Evolutionary conservation across 1,284 basidiomycete genomes (phyloP).

Genomic region (Ceratobasidium sp.): DNA sequence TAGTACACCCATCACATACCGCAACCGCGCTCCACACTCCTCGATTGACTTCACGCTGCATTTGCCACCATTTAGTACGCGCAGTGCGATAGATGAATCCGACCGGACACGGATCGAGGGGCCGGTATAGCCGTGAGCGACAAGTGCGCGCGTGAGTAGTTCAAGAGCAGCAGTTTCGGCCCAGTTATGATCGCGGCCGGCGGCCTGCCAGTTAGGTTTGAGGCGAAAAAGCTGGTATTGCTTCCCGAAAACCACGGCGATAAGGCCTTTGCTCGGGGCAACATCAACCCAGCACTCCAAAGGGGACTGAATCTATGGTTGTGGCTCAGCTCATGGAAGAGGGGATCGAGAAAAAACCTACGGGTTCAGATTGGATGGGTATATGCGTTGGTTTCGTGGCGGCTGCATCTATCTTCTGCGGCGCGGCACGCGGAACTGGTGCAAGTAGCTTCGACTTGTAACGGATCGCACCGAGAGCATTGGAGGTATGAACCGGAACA

Average conservation of each 20-base stretch:
- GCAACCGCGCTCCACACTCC: conserved; percentile 16
- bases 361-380: neutral
- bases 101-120: conserved; percentile 8
- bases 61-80: conserved; percentile 13
- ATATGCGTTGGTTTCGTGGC: conserved; percentile 4
- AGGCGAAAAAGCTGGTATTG: conserved; percentile 28
- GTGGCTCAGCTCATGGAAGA: neutral
- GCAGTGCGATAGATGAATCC: conserved; percentile 27
- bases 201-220: conserved; percentile 24
- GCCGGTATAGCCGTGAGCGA: conserved; percentile 19
- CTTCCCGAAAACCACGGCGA: conserved; percentile 15
- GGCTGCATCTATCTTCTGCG: neutral
- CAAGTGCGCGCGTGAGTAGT: conserved; percentile 19
- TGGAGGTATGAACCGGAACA: neutral
- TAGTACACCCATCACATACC: neutral
- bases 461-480: neutral
- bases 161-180: conserved; percentile 35
- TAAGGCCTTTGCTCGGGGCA: neutral
- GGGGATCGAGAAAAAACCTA: neutral
- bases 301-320: neutral
- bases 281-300: conserved; percentile 35
- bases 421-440: neutral
- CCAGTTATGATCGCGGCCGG: conserved; percentile 25
- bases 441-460: conserved; percentile 11
- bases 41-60: conserved; percentile 22